Percentiles rank a stretch among this genome's conserved stretches.
These are phyloP conservation scores for Dorcoceras hygrometricum DNA, from an alignment of 257 asterid species.

Conservation along the genomic window DNA sequence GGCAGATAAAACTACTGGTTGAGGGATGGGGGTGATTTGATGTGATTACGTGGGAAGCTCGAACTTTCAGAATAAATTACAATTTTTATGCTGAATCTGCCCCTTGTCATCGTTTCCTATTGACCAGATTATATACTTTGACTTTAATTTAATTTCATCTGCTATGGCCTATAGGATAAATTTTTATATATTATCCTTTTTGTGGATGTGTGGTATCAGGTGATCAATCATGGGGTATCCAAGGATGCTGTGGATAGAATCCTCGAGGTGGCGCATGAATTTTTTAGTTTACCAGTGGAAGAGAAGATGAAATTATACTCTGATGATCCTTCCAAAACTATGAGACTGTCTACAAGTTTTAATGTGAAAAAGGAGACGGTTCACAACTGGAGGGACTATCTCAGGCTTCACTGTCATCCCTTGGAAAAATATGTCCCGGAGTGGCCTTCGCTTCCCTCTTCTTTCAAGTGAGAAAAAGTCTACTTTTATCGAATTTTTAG, in stretches of 20 bases:
- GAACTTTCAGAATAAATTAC: too few relatives aligned
- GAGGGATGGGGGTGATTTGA: too few relatives aligned
- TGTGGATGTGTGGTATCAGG: constrained; percentile 28
- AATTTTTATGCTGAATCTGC: too few relatives aligned
- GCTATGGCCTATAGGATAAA: not conserved
- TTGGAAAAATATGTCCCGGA: constrained; percentile 54
- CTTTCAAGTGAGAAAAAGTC: constrained; percentile 39
- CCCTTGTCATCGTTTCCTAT: too few relatives aligned
- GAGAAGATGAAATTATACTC: constrained; percentile 63
- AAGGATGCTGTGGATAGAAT: constrained; percentile 32
- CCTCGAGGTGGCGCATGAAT: constrained; percentile 40
- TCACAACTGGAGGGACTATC: constrained; percentile 63
- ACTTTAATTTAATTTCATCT: not conserved
- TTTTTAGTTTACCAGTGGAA: constrained; percentile 47
- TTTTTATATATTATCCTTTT: not conserved
- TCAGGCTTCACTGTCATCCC: constrained; percentile 60
- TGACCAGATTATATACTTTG: not conserved
- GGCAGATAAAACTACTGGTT: too few relatives aligned
- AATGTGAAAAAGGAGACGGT: constrained; percentile 56
- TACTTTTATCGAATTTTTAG: too few relatives aligned
- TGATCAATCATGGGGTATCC: constrained; percentile 51
- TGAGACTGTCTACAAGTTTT: constrained; percentile 53
- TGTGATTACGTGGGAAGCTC: too few relatives aligned
- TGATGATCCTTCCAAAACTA: constrained; percentile 54
- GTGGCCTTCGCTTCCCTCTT: constrained; percentile 55